Conservation (phyloP, 306 rosid genomes). For the Cucumis sativus region DNA sequence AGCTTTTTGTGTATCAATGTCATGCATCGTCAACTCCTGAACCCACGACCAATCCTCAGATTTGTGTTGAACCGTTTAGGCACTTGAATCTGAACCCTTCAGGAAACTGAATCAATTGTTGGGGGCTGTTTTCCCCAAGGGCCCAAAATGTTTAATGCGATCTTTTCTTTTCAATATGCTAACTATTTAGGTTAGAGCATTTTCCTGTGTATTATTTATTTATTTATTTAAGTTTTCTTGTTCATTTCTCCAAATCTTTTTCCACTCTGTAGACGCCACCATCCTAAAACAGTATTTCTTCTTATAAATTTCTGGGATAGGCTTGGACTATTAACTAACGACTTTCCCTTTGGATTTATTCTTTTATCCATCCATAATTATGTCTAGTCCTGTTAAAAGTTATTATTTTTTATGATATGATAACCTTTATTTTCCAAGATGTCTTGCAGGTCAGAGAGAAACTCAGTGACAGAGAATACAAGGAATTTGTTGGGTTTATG, state of each 20-base stretch:
- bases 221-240: neutral
- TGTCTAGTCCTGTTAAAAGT: neutral
- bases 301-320: neutral
- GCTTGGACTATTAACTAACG: neutral
- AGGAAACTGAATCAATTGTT: neutral
- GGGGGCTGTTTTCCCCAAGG: neutral
- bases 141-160: neutral
- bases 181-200: neutral
- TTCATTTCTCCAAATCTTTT: neutral
- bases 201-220: neutral
- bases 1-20: neutral
- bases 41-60: neutral
- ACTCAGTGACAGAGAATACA: constrained; percentile 58
- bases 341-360: neutral
- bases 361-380: neutral
- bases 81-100: neutral
- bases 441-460: constrained; percentile 58
- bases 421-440: neutral
- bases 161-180: neutral
- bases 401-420: neutral
- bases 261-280: neutral
- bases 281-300: neutral
- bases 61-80: neutral
- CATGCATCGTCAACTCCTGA: neutral
- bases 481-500: constrained; percentile 66